Conservation (phyloP, 164 flowering plant genomes). For the Berberis thunbergii region DNA sequence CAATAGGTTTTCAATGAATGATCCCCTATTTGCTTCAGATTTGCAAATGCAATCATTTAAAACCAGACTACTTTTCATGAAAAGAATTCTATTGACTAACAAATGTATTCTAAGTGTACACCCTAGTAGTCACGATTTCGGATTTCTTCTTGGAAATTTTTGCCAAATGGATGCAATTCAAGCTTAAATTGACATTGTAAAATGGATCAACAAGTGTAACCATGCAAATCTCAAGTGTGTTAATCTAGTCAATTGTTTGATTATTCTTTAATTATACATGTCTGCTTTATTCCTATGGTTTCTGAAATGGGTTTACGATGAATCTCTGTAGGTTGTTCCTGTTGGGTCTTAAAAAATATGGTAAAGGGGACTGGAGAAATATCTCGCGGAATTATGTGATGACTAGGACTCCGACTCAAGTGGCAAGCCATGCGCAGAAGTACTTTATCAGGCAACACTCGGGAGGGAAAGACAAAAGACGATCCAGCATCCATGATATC, state of each 20-base stretch:
- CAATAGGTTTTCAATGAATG: too few relatives aligned
- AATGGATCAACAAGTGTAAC: too few relatives aligned
- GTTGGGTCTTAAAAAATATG: constrained; percentile 54
- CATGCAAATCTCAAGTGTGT: too few relatives aligned
- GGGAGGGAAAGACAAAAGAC: constrained; percentile 59
- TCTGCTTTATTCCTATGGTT: not conserved
- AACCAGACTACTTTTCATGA: too few relatives aligned
- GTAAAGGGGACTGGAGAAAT: constrained; percentile 68
- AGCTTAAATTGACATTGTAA: too few relatives aligned
- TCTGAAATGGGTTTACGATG: constrained; percentile 10
- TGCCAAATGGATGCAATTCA: too few relatives aligned
- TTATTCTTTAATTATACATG: not conserved
- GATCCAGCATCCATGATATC: constrained; percentile 67
- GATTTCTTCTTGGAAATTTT: too few relatives aligned
- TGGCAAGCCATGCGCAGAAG: constrained; percentile 71
- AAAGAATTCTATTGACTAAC: too few relatives aligned
- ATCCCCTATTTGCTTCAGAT: too few relatives aligned
- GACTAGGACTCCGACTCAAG: constrained; percentile 61
- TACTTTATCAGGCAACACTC: constrained; percentile 58
- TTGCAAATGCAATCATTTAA: too few relatives aligned
- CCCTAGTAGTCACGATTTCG: too few relatives aligned
- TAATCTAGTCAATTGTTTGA: not conserved
- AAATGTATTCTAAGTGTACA: too few relatives aligned
- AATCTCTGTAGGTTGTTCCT: constrained; percentile 37
- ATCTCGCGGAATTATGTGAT: constrained; percentile 50